Evolutionary conservation across 441 rosid species (phyloP).

Genomic region (Aquilaria agallochum): DNA sequence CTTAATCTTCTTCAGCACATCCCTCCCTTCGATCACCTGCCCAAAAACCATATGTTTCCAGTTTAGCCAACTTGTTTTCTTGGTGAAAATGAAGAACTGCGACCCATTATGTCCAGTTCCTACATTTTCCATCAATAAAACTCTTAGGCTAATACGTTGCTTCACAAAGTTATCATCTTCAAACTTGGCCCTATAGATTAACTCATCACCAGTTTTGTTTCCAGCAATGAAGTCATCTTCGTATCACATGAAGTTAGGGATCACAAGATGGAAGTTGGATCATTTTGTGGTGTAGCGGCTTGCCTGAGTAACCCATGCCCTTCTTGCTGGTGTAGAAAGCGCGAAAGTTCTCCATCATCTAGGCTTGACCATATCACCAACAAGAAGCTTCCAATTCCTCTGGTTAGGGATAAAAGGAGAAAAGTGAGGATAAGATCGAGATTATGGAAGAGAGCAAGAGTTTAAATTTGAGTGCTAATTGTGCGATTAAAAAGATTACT

Average conservation of each 20-base stretch:
- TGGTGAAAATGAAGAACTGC: slow-evolving; percentile 40
- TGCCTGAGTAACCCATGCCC: neutral
- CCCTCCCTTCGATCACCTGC: slow-evolving; percentile 43
- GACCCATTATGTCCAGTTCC: slow-evolving; percentile 52
- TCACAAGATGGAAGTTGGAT: slow-evolving; percentile 58
- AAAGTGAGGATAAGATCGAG: no score
- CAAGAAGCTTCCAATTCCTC: no score
- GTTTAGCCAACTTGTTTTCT: slow-evolving; percentile 34
- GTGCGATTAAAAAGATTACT: no score
- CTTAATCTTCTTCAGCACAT: slow-evolving; percentile 35
- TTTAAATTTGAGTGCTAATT: no score
- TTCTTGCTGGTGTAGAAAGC: no score
- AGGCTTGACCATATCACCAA: no score
- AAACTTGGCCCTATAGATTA: slow-evolving; percentile 59
- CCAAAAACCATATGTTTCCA: slow-evolving; percentile 50
- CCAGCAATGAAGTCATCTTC: slow-evolving; percentile 73
- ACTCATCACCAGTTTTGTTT: slow-evolving; percentile 74
- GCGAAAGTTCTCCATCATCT: no score
- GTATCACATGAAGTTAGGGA: slow-evolving; percentile 68
- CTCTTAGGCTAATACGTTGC: slow-evolving; percentile 67
- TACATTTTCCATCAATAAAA: slow-evolving; percentile 77
- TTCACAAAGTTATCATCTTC: slow-evolving; percentile 61
- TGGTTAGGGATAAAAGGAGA: no score
- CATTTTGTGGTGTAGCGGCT: neutral
- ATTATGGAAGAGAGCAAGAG: no score